A percentile compares a stretch with the other conserved stretches of the same genome.
These are phyloP conservation scores for Colletotrichum truncatum DNA, from an alignment of 2,329 filamentous ascomycete species.

Conservation along the genomic window DNA sequence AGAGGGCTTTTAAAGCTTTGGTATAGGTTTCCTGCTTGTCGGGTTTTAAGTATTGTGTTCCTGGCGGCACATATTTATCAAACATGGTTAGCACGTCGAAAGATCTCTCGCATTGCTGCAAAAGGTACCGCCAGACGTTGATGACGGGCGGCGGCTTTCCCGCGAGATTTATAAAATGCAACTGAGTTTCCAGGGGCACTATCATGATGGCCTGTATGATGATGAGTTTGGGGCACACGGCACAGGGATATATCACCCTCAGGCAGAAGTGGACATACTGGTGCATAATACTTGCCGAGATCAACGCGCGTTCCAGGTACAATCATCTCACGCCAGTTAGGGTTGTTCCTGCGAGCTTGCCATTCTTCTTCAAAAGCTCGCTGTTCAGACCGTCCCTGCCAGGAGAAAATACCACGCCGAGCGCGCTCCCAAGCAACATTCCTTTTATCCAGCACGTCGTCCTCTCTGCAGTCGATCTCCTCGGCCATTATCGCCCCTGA, in stretches of 20 bases:
- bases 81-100: too few relatives aligned
- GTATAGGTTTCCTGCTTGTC: not conserved
- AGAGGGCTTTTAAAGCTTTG: not conserved
- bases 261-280: not conserved
- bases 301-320: conserved; percentile 8
- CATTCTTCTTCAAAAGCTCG: conserved; percentile 11
- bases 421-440: conserved; percentile 23
- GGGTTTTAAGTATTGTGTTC: too few relatives aligned
- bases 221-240: not conserved
- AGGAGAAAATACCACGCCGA: conserved; percentile 16
- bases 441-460: conserved; percentile 12
- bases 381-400: not conserved
- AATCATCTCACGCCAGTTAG: conserved; percentile 22
- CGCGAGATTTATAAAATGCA: not conserved
- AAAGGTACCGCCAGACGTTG: conserved; percentile 16
- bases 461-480: not conserved
- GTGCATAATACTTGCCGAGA: conserved; percentile 10
- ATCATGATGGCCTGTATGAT: conserved; percentile 10
- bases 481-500: not conserved
- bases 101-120: conserved; percentile 4
- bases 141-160: not conserved
- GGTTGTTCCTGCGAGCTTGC: conserved; percentile 1
- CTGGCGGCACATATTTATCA: too few relatives aligned
- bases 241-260: not conserved
- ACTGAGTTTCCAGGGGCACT: conserved; percentile 6